Evolutionary conservation across 2,329 filamentous ascomycete genomes (phyloP).

Genomic region (Paecilomyces dactylethromorphus): DNA sequence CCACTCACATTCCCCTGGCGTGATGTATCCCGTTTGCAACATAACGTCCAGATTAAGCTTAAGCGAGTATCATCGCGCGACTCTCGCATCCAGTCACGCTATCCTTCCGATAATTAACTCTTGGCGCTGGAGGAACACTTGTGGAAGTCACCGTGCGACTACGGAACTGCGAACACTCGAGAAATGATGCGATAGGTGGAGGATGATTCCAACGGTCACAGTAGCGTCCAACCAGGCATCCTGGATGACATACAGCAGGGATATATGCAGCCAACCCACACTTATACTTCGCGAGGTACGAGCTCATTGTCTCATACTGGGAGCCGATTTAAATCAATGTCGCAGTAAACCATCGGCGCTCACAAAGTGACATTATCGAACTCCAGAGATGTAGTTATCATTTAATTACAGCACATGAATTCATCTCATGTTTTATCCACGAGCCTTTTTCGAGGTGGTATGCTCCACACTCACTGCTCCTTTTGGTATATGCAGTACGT

Average conservation of each 20-base stretch:
- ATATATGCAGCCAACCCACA: background rate
- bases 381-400: background rate
- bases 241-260: background rate
- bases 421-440: background rate
- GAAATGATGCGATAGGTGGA: background rate
- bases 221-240: background rate
- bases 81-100: background rate
- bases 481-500: background rate
- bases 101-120: background rate
- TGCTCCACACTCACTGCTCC: background rate
- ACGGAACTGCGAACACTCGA: background rate
- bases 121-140: background rate
- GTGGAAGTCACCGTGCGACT: background rate
- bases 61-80: background rate
- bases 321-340: background rate
- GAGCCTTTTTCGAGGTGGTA: background rate
- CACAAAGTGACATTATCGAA: background rate
- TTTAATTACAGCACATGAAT: background rate
- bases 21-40: background rate
- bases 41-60: background rate
- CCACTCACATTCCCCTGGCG: background rate
- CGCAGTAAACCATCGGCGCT: background rate
- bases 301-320: background rate
- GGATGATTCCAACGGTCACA: background rate
- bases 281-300: background rate